These are phyloP conservation scores for Phytophthora hybrid DNA, from an alignment of 352 stramenopile species.

Conservation along the genomic window DNA sequence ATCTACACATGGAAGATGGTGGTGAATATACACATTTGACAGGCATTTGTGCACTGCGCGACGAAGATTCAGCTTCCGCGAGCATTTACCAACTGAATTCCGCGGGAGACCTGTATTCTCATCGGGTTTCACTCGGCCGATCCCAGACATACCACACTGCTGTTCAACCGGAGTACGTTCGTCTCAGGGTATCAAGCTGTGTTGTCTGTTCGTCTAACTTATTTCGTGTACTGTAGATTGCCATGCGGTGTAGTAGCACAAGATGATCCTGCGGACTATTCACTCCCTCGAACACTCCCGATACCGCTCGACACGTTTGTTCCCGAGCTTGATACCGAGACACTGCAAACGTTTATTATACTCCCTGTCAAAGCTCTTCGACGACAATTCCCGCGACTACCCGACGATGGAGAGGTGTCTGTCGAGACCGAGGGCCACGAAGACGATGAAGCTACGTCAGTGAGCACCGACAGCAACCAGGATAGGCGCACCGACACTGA, in stretches of 20 bases:
- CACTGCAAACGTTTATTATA: conserved; percentile 50
- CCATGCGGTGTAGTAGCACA: conserved; percentile 57
- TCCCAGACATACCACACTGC: conserved; percentile 49
- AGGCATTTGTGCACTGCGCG: conserved; percentile 54
- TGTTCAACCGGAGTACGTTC: conserved; percentile 70
- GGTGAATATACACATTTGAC: conserved; percentile 66
- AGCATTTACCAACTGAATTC: conserved; percentile 75
- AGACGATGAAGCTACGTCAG: conserved; percentile 1
- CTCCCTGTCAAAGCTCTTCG: conserved; percentile 59
- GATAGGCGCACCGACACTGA: not conserved
- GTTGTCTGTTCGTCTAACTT: conserved; percentile 7
- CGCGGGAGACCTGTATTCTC: conserved; percentile 70
- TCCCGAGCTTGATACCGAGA: conserved; percentile 57
- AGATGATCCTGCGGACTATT: conserved; percentile 20
- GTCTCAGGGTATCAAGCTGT: not conserved
- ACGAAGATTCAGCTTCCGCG: conserved; percentile 31
- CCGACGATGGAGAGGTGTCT: conserved; percentile 8
- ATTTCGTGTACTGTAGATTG: conserved; percentile 42
- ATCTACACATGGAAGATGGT: conserved; percentile 67
- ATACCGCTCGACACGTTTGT: conserved; percentile 68
- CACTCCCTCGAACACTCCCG: conserved; percentile 42
- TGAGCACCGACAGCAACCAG: not conserved
- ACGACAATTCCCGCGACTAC: conserved; percentile 58
- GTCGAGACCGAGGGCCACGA: not conserved
- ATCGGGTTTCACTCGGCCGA: conserved; percentile 54